These are phyloP conservation scores for Elymus sibiricus DNA, from an alignment of 176 grass and related monocot species.

Conservation along the genomic window DNA sequence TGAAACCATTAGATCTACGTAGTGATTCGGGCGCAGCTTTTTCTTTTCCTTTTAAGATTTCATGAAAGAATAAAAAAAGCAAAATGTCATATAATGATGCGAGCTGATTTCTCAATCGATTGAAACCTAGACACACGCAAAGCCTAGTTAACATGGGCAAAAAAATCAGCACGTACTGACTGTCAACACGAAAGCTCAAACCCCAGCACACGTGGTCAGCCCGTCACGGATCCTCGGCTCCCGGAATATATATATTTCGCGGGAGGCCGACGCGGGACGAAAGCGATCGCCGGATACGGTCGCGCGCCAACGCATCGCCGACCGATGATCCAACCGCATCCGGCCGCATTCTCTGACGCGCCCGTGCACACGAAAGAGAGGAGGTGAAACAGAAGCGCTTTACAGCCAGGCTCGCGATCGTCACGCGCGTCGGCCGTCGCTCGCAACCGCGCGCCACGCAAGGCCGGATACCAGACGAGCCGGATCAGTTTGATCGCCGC, in stretches of 20 bases:
- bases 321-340: not conserved
- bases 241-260: not conserved
- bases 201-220: not conserved
- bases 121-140: too few species aligned
- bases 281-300: conserved; percentile 18
- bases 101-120: too few species aligned
- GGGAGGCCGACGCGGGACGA: conserved; percentile 19
- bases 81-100: too few species aligned
- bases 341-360: not conserved
- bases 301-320: not conserved
- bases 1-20: too few species aligned
- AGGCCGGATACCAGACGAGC: not conserved
- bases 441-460: not conserved
- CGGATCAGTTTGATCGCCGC: not conserved
- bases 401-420: not conserved
- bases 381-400: not conserved
- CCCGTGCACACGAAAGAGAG: not conserved
- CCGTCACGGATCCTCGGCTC: not conserved
- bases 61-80: too few species aligned
- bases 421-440: not conserved
- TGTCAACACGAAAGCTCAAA: not conserved
- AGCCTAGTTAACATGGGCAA: too few species aligned
- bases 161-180: too few species aligned
- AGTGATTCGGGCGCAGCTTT: too few species aligned
- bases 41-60: too few species aligned